phyloP scores from a whole-genome alignment of 192 early-diverging fungal species.

The Paraglomus occultum region DNA sequence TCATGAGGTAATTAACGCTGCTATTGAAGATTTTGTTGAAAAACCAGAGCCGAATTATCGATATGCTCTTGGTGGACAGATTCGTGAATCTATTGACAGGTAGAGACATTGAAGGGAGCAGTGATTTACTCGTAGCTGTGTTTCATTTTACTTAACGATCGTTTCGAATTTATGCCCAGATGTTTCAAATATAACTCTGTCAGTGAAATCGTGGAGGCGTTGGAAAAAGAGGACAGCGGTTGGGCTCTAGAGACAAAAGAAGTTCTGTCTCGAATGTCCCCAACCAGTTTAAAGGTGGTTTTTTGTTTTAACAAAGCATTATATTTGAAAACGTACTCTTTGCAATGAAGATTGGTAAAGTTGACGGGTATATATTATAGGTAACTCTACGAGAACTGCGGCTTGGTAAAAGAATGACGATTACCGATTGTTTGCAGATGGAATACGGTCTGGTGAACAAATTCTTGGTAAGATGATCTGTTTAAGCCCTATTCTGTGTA shows the following conservation, averaged over 20 bases:
- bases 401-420: conserved; percentile 58
- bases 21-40: conserved; percentile 89
- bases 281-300: conserved; percentile 79
- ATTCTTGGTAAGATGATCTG: conserved; percentile 49
- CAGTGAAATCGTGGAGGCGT: conserved; percentile 79
- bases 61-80: conserved; percentile 41
- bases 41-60: conserved; percentile 46
- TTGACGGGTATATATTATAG: not conserved
- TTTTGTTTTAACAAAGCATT: not conserved
- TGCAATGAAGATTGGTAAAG: not conserved
- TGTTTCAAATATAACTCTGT: conserved; percentile 82
- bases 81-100: conserved; percentile 72
- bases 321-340: not conserved
- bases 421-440: conserved; percentile 81
- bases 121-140: not conserved
- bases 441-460: conserved; percentile 81
- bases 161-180: conserved; percentile 33
- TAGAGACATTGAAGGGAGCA: conserved; percentile 14
- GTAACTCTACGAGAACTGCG: conserved; percentile 79
- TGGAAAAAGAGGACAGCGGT: conserved; percentile 68
- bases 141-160: not conserved
- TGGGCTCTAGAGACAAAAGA: conserved; percentile 73
- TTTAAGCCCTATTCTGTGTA: not conserved
- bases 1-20: conserved; percentile 74
- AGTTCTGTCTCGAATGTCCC: conserved; percentile 67